phyloP scores from a whole-genome alignment of 805 yeast species.

The Diddensiella caesifluorescens region DNA sequence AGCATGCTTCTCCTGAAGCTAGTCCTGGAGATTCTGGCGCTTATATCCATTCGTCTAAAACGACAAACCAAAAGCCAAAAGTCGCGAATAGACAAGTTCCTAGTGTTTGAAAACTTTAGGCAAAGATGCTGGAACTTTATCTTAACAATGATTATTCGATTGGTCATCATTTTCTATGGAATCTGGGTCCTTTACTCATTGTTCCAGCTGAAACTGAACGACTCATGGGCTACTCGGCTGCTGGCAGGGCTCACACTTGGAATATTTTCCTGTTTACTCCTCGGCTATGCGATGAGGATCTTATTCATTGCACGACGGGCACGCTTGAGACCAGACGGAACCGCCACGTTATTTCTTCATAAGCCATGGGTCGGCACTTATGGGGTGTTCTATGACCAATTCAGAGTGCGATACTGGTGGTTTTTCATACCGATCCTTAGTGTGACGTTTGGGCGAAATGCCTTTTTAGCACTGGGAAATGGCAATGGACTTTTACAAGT shows the following conservation, averaged over 20 bases:
- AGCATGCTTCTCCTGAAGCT: slow-evolving; percentile 25
- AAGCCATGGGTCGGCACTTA: slow-evolving; percentile 30
- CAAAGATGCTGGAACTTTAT: slow-evolving; percentile 23
- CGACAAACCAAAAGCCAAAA: not conserved
- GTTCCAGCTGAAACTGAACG: slow-evolving; percentile 30
- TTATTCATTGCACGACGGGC: slow-evolving; percentile 26
- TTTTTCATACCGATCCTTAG: slow-evolving; percentile 25
- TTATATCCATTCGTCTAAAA: not conserved
- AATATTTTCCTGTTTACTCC: slow-evolving; percentile 24
- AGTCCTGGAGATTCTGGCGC: slow-evolving; percentile 21
- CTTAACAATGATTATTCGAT: slow-evolving; percentile 26
- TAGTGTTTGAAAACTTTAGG: slow-evolving; percentile 21
- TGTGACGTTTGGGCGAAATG: slow-evolving; percentile 29
- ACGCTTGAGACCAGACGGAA: slow-evolving; percentile 19
- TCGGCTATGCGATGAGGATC: slow-evolving; percentile 25
- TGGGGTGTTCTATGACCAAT: slow-evolving; percentile 33
- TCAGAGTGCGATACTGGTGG: slow-evolving; percentile 32
- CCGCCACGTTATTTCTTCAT: slow-evolving; percentile 25
- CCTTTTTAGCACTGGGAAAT: slow-evolving; percentile 31
- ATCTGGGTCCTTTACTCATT: slow-evolving; percentile 30
- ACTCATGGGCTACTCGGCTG: slow-evolving; percentile 30
- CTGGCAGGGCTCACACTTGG: slow-evolving; percentile 30
- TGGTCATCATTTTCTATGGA: slow-evolving; percentile 31
- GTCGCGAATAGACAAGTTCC: not conserved
- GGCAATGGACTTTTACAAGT: slow-evolving; percentile 33